Percentiles rank a stretch among this genome's conserved stretches.
Evolutionary conservation across 768 basidiomycete species (phyloP).

Genomic region (Phlebiopsis flavidoalba): DNA sequence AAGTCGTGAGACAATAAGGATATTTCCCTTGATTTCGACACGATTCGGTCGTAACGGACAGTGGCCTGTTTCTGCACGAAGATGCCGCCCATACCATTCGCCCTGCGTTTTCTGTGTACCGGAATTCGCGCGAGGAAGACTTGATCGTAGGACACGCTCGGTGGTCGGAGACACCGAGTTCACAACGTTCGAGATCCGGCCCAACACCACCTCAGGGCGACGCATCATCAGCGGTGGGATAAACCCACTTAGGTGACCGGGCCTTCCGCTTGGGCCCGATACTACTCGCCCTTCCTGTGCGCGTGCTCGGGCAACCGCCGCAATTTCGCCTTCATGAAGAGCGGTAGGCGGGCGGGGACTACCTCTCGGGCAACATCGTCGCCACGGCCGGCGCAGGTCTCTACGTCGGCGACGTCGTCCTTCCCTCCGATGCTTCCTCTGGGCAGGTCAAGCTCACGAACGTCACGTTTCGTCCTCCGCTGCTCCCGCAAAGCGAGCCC

Average conservation of each 20-base stretch:
- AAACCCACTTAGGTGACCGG: slow-evolving; percentile 49
- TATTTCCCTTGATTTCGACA: slow-evolving; percentile 36
- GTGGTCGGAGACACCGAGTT: slow-evolving; percentile 64
- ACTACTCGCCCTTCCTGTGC: slow-evolving; percentile 55
- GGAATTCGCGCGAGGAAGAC: slow-evolving; percentile 36
- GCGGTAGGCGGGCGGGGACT: slow-evolving; percentile 50
- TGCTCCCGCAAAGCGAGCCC: slow-evolving; percentile 41
- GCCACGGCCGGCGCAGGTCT: slow-evolving; percentile 61
- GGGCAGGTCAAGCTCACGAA: slow-evolving; percentile 38
- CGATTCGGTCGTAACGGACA: slow-evolving; percentile 21
- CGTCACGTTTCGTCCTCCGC: slow-evolving; percentile 45
- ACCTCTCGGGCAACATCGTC: slow-evolving; percentile 56
- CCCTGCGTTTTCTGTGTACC: slow-evolving; percentile 66
- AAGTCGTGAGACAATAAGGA: slow-evolving; percentile 48
- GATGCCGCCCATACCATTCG: slow-evolving; percentile 53
- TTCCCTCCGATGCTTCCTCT: slow-evolving; percentile 33
- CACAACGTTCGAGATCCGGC: slow-evolving; percentile 61
- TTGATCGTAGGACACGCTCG: slow-evolving; percentile 60
- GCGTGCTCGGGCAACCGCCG: slow-evolving; percentile 36
- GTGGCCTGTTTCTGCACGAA: slow-evolving; percentile 45
- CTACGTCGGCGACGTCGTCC: slow-evolving; percentile 55
- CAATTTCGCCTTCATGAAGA: slow-evolving; percentile 60
- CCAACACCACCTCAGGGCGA: slow-evolving; percentile 39
- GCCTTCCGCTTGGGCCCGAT: slow-evolving; percentile 61
- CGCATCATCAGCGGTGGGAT: no score